Conservation (phyloP, 495 filamentous ascomycete genomes). For the Podospora tetraspora region DNA sequence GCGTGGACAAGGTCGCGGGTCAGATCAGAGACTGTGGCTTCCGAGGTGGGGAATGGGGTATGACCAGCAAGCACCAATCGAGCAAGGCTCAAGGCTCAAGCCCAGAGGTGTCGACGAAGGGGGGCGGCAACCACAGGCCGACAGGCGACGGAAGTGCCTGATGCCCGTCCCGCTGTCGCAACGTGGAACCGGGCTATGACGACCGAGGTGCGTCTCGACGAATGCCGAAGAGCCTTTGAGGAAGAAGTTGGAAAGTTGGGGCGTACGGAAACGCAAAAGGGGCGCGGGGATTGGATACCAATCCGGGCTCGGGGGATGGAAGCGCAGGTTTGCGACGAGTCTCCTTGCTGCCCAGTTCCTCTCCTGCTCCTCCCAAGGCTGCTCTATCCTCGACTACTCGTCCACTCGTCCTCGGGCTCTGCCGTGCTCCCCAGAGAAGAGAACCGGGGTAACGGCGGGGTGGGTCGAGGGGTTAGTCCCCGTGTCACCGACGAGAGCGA, state of each 20-base stretch:
- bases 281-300: constrained; percentile 14
- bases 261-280: constrained; percentile 2
- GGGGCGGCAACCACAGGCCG: background rate
- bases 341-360: background rate
- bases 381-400: background rate
- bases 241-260: constrained; percentile 6
- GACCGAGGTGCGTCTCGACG: constrained; percentile 16
- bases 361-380: background rate
- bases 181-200: constrained; percentile 12
- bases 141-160: constrained; percentile 11
- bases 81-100: constrained; percentile 3
- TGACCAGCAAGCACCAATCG: constrained; percentile 22
- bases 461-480: constrained; percentile 2
- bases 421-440: constrained; percentile 8
- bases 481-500: background rate
- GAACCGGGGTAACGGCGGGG: constrained; percentile 1
- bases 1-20: constrained; percentile 20
- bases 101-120: constrained; percentile 4
- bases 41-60: constrained; percentile 31
- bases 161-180: constrained; percentile 9
- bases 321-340: constrained; percentile 9
- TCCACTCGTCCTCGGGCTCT: background rate
- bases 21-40: constrained; percentile 34
- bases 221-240: constrained; percentile 14
- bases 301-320: background rate